Evolutionary conservation across 306 rosid genomes (phyloP), one percentile per base, ranked within the genome.

Genomic region (Vachellia collinsii): DNA sequence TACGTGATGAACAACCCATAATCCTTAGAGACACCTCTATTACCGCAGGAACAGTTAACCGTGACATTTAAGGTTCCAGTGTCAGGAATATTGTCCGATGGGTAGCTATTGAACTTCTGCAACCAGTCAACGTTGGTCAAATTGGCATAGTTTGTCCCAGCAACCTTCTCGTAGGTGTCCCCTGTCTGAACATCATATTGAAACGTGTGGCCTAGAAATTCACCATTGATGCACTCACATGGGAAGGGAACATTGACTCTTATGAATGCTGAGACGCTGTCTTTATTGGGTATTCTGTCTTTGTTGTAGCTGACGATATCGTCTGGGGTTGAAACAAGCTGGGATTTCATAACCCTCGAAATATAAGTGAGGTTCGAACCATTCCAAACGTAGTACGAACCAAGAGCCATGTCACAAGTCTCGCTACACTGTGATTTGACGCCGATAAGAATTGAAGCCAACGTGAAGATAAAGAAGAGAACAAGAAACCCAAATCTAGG

Each of bases 31-130:
- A 95, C 84, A 20, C 20, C 11, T 0, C 77, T 75, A 36, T 88
- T 4, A 70, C 99, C 99, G 65, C 99, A 95, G 4, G 97, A 85
- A 70, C 99, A 95, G 3, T 89, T 93, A 29, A 95, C 79, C 19
- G 87, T 77, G 1, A 90, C 99, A 25, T 87, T 93, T 43, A 93
- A 25, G 22, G 72, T 53, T 65, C 64, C 76, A 6, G 90, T 81
- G 66, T 78, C 29, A 1, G 88, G 92, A 74, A 93, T 87, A 6
- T 51, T 83, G 51, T 34, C 53, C 3, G 76, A 38, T 3, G 7
- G 10, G 50, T 84, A 89, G 50, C 6, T 76, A 53, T 93, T 95
- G 76, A 87, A 89, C 72, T 10, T 63, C 67, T 1, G 79, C 83
- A 95, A 37, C 88, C 84, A 85, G 10, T 71, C 66, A 44, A 73